These are phyloP conservation scores for Gynochthodes officinalis DNA, from an alignment of 257 asterid genomes.

Conservation along the genomic window DNA sequence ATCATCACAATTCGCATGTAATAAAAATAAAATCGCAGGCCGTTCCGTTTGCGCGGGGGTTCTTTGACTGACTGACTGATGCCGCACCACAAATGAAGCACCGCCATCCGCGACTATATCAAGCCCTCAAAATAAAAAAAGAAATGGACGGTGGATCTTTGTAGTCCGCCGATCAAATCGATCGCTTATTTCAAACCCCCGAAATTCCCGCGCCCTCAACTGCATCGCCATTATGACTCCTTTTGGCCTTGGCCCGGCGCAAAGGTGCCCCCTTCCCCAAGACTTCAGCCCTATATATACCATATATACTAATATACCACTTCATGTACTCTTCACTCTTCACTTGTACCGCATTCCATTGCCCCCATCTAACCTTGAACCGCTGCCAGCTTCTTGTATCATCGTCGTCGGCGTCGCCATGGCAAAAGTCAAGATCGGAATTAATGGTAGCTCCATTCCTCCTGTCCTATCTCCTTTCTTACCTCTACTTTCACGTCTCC, in stretches of 20 bases:
- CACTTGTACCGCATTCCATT: too few relatives aligned
- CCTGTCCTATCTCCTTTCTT: not conserved
- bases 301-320: too few relatives aligned
- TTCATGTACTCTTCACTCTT: too few relatives aligned
- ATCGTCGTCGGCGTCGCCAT: constrained; percentile 21
- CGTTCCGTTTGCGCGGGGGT: too few relatives aligned
- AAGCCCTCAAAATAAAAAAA: not conserved
- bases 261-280: not conserved
- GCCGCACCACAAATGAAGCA: not conserved
- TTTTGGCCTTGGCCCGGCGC: too few relatives aligned
- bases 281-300: not conserved
- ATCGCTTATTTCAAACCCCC: not conserved
- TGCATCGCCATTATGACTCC: too few relatives aligned
- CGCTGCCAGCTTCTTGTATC: not conserved
- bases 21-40: too few relatives aligned
- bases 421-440: constrained; percentile 82
- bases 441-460: constrained; percentile 47
- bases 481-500: not conserved
- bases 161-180: not conserved
- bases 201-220: constrained; percentile 2
- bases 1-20: too few relatives aligned
- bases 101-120: not conserved
- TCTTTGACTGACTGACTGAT: too few relatives aligned
- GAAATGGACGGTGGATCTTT: not conserved
- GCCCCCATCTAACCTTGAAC: too few relatives aligned